A percentile compares a stretch with the other conserved stretches of the same genome.
Conservation (phyloP, 352 stramenopile genomes). For the Aphanomyces astaci region DNA sequence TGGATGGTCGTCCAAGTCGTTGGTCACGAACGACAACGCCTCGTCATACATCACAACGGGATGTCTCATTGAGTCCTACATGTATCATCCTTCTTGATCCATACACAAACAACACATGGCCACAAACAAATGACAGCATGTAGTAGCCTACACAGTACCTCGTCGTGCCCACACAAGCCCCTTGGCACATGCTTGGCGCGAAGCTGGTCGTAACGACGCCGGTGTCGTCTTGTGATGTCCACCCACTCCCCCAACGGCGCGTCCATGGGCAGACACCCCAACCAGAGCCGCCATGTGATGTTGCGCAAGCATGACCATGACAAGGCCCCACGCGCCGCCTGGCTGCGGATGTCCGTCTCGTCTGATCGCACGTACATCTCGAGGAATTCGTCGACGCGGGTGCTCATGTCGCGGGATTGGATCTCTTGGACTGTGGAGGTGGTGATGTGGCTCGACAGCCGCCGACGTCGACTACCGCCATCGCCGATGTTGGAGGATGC, state of each 20-base stretch:
- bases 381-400: constrained; percentile 60
- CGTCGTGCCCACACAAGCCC: no score
- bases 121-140: no score
- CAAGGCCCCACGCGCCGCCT: constrained; percentile 53
- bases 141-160: no score
- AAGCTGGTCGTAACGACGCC: constrained; percentile 36
- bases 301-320: constrained; percentile 68
- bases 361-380: constrained; percentile 58
- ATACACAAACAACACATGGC: no score
- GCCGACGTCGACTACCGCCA: constrained; percentile 24
- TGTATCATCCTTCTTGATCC: no score
- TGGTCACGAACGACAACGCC: no score
- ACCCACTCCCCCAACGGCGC: constrained; percentile 45
- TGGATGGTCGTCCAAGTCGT: no score
- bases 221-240: constrained; percentile 30
- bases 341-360: constrained; percentile 37
- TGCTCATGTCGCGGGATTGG: constrained; percentile 41
- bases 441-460: constrained; percentile 39
- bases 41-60: not conserved
- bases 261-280: constrained; percentile 43
- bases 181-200: constrained; percentile 28
- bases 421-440: constrained; percentile 47
- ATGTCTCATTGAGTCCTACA: constrained; percentile 20
- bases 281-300: constrained; percentile 63
- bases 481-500: no score